phyloP scores from a whole-genome alignment of 805 yeast species.

The Cyberlindnera petersonii region DNA sequence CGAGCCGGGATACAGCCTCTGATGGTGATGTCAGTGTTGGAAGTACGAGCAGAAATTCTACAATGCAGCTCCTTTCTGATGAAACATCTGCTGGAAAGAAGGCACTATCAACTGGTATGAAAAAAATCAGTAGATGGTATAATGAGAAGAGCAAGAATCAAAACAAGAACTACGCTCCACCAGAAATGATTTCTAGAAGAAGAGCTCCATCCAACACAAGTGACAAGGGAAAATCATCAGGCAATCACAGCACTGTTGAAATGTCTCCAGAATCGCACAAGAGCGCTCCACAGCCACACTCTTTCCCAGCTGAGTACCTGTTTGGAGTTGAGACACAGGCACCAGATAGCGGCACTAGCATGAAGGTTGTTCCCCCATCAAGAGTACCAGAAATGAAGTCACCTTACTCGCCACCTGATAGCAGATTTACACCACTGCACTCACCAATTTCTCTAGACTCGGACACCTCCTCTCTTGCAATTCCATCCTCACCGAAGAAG shows the following conservation, averaged over 20 bases:
- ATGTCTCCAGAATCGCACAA: conserved; percentile 4
- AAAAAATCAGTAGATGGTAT: conserved; percentile 69
- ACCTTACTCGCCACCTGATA: conserved; percentile 14
- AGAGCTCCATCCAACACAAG: conserved; percentile 27
- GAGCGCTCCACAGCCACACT: conserved; percentile 27
- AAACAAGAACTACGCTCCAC: conserved; percentile 33
- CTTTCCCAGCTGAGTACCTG: conserved; percentile 27
- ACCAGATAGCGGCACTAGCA: conserved; percentile 13
- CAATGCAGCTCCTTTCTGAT: conserved; percentile 24
- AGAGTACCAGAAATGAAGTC: conserved; percentile 24
- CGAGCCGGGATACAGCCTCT: conserved; percentile 10
- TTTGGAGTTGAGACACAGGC: conserved; percentile 17
- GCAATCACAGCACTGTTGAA: background rate
- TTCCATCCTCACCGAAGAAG: conserved; percentile 11
- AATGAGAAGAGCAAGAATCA: conserved; percentile 38
- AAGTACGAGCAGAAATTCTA: conserved; percentile 13
- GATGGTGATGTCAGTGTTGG: conserved; percentile 17
- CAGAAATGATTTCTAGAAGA: conserved; percentile 68
- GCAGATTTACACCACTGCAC: conserved; percentile 3
- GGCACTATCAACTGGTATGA: conserved; percentile 43
- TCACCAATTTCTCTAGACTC: background rate
- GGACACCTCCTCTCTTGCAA: background rate
- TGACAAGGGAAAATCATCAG: conserved; percentile 6
- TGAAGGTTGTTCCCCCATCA: conserved; percentile 20
- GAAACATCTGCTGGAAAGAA: conserved; percentile 32